phyloP scores from a whole-genome alignment of 163 green algal species.

The Botryococcus braunii region DNA sequence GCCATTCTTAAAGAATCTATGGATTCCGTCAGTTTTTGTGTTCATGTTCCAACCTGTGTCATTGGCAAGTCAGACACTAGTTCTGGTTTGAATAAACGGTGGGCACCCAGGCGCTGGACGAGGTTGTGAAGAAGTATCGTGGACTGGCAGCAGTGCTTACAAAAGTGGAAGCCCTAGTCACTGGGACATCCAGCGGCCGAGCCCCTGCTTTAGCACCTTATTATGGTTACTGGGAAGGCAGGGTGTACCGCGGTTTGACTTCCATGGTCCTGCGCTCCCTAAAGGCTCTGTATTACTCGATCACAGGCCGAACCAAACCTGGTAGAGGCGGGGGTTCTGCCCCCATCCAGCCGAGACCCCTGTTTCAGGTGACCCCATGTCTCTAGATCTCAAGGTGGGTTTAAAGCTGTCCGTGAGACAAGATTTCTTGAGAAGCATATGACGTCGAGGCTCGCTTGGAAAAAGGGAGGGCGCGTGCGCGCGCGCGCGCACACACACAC shows the following conservation, averaged over 20 bases:
- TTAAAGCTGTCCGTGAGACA: too few species aligned
- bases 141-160: slow-evolving; percentile 66
- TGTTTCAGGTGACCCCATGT: too few species aligned
- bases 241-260: slow-evolving; percentile 76
- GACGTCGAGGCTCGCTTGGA: too few species aligned
- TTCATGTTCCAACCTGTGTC: too few species aligned
- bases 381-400: too few species aligned
- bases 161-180: slow-evolving; percentile 79
- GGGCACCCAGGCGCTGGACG: slow-evolving; percentile 41
- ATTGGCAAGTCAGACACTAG: too few species aligned
- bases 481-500: too few species aligned
- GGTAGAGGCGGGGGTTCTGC: background rate
- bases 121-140: slow-evolving; percentile 69
- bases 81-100: too few species aligned
- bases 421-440: too few species aligned
- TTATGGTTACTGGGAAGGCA: slow-evolving; percentile 81
- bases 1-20: too few species aligned
- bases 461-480: too few species aligned
- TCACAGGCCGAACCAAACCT: background rate
- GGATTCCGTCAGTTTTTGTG: too few species aligned
- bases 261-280: slow-evolving; percentile 59
- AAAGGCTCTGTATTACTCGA: background rate
- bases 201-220: slow-evolving; percentile 59
- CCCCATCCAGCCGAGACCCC: background rate
- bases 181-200: slow-evolving; percentile 74